phyloP scores from a whole-genome alignment of 2,329 filamentous ascomycete species.

The Microsporum canis region DNA sequence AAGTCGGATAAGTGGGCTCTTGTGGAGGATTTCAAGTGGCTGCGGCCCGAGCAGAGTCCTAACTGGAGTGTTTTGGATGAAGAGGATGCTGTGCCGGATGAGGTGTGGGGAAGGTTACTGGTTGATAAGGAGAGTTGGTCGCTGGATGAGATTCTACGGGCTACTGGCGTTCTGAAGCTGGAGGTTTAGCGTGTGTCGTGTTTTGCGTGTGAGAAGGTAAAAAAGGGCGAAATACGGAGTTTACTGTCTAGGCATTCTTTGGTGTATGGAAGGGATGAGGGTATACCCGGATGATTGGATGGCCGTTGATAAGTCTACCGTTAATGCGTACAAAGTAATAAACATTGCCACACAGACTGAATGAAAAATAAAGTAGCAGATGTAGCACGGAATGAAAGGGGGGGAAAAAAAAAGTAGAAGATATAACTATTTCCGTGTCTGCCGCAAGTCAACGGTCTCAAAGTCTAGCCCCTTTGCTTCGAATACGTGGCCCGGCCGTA shows the following conservation, averaged over 20 bases:
- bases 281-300: no score
- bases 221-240: no score
- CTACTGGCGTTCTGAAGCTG: slow-evolving; percentile 20
- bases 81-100: slow-evolving; percentile 46
- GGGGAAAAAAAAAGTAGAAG: background rate
- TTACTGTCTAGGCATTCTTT: no score
- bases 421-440: slow-evolving; percentile 5
- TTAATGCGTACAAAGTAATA: background rate
- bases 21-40: slow-evolving; percentile 96
- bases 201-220: background rate
- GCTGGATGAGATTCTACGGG: slow-evolving; percentile 52
- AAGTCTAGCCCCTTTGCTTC: slow-evolving; percentile 56
- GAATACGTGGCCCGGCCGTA: slow-evolving; percentile 59
- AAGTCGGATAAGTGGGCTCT: slow-evolving; percentile 55
- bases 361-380: no score
- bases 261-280: no score
- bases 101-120: slow-evolving; percentile 59
- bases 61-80: slow-evolving; percentile 68
- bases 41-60: slow-evolving; percentile 72
- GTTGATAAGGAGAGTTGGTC: slow-evolving; percentile 51
- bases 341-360: no score
- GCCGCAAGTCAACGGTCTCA: slow-evolving; percentile 53
- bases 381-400: background rate
- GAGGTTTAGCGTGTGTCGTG: background rate
- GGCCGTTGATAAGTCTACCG: background rate